A percentile compares a stretch with the other conserved stretches of the same genome.
These are phyloP conservation scores for Fusarium longipes DNA, from an alignment of 2,329 filamentous ascomycete genomes.

Conservation along the genomic window DNA sequence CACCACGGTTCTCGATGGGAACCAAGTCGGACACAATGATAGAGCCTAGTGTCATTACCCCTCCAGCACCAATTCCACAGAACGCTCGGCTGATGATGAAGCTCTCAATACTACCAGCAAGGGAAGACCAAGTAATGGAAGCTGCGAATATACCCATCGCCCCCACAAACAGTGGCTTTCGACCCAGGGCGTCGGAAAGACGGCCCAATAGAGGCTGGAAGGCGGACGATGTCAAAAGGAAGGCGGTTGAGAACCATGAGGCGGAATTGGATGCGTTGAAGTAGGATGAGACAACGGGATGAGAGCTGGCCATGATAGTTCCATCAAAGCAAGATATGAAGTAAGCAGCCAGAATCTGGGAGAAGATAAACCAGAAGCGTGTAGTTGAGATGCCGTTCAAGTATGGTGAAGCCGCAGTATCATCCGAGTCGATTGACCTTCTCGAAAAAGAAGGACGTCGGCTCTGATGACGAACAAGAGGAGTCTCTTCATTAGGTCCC, in stretches of 20 bases:
- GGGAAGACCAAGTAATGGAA: slow-evolving; percentile 76
- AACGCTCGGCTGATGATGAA: slow-evolving; percentile 77
- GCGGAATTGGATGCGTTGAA: slow-evolving; percentile 82
- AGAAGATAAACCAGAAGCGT: slow-evolving; percentile 73
- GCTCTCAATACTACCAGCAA: slow-evolving; percentile 73
- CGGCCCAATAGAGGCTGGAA: slow-evolving; percentile 81
- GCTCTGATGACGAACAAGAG: slow-evolving; percentile 40
- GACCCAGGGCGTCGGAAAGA: slow-evolving; percentile 77
- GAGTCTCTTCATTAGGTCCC: slow-evolving; percentile 42
- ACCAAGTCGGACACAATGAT: slow-evolving; percentile 81
- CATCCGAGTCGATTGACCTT: slow-evolving; percentile 24
- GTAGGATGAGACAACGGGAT: slow-evolving; percentile 84
- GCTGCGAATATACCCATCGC: slow-evolving; percentile 71
- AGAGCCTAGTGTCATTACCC: slow-evolving; percentile 73
- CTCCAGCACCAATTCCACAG: slow-evolving; percentile 79
- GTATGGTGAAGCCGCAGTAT: slow-evolving; percentile 47
- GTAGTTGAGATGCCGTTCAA: slow-evolving; percentile 60
- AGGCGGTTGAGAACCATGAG: slow-evolving; percentile 85
- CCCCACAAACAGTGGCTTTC: slow-evolving; percentile 73
- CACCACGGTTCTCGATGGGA: slow-evolving; percentile 74
- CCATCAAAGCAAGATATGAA: slow-evolving; percentile 76
- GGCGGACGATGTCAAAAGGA: slow-evolving; percentile 79
- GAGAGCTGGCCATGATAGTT: slow-evolving; percentile 79
- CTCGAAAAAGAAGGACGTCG: slow-evolving; percentile 31
- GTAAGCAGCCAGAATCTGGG: slow-evolving; percentile 66